Evolutionary conservation across 441 rosid species (phyloP).

Genomic region (Mallotus japonicus): DNA sequence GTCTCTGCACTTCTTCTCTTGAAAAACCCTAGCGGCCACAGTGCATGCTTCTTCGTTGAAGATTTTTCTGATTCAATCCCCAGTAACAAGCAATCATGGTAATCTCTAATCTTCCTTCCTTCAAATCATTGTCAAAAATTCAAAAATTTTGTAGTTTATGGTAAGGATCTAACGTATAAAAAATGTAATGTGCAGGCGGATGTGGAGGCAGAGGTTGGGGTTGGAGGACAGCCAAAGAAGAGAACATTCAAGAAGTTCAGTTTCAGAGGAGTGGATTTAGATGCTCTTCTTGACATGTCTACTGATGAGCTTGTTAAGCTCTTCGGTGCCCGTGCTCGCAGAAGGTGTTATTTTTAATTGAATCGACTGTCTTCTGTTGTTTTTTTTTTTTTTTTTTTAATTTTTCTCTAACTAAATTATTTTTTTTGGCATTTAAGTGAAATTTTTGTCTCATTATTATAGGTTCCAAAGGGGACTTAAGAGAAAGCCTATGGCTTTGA

Average conservation of each 20-base stretch:
- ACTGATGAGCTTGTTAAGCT: slow-evolving; percentile 75
- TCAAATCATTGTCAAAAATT: no score
- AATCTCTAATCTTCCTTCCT: background rate
- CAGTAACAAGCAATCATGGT: slow-evolving; percentile 31
- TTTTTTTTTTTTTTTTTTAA: no score
- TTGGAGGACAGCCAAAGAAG: slow-evolving; percentile 52
- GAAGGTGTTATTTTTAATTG: slow-evolving; percentile 35
- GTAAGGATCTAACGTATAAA: no score
- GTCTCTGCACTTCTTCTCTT: background rate
- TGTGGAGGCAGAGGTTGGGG: slow-evolving; percentile 48
- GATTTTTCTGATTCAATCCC: background rate
- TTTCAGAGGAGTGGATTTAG: slow-evolving; percentile 72
- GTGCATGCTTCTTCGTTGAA: background rate
- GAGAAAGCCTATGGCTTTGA: slow-evolving; percentile 80
- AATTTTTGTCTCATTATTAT: background rate
- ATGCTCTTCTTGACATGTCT: slow-evolving; percentile 66
- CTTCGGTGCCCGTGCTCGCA: slow-evolving; percentile 62
- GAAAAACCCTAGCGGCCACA: slow-evolving; percentile 33
- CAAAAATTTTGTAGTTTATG: no score
- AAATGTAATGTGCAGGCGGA: slow-evolving; percentile 42
- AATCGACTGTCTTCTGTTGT: no score
- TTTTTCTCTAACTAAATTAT: no score
- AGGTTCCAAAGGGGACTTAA: slow-evolving; percentile 83
- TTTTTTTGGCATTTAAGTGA: no score
- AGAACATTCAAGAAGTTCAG: slow-evolving; percentile 76